Evolutionary conservation across 2,329 filamentous ascomycete genomes (phyloP).

Genomic region (Cladosporium sp.): DNA sequence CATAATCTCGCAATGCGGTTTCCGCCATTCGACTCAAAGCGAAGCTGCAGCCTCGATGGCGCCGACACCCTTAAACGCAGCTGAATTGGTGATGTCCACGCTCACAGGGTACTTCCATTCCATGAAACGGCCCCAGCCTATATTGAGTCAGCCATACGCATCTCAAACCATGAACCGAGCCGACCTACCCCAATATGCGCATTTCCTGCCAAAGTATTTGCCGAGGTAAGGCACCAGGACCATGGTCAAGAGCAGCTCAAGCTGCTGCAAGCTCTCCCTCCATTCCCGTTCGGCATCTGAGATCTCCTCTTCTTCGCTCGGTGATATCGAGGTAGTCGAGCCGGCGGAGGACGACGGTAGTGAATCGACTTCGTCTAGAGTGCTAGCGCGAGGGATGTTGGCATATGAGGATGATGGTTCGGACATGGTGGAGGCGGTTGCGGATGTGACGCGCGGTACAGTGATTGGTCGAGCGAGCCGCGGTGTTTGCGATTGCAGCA

Average conservation of each 20-base stretch:
- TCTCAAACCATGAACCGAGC: neutral
- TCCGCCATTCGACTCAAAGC: constrained; percentile 17
- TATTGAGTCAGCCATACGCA: constrained; percentile 18
- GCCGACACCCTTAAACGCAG: constrained; percentile 41
- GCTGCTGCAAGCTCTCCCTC: constrained; percentile 87
- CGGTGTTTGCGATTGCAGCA: too few relatives aligned
- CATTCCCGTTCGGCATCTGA: constrained; percentile 92
- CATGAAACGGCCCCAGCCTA: constrained; percentile 94
- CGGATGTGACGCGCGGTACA: too few relatives aligned
- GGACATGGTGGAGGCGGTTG: constrained; percentile 21
- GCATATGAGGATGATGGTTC: constrained; percentile 49
- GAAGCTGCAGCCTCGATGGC: constrained; percentile 42
- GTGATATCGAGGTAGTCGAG: constrained; percentile 41
- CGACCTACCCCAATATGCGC: constrained; percentile 93
- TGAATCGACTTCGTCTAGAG: constrained; percentile 42
- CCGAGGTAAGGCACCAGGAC: constrained; percentile 88
- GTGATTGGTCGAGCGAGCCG: too few relatives aligned
- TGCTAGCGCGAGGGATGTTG: constrained; percentile 32
- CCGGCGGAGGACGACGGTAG: constrained; percentile 47
- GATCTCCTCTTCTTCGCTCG: constrained; percentile 46
- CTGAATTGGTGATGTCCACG: constrained; percentile 48
- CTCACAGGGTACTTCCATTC: constrained; percentile 86
- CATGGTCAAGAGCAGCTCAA: constrained; percentile 90
- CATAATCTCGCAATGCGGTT: too few relatives aligned
- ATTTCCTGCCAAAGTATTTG: constrained; percentile 90